A percentile compares a stretch with the other conserved stretches of the same genome.
phyloP scores from a whole-genome alignment of 495 filamentous ascomycete genomes.

The Aspergillus panamensis region DNA sequence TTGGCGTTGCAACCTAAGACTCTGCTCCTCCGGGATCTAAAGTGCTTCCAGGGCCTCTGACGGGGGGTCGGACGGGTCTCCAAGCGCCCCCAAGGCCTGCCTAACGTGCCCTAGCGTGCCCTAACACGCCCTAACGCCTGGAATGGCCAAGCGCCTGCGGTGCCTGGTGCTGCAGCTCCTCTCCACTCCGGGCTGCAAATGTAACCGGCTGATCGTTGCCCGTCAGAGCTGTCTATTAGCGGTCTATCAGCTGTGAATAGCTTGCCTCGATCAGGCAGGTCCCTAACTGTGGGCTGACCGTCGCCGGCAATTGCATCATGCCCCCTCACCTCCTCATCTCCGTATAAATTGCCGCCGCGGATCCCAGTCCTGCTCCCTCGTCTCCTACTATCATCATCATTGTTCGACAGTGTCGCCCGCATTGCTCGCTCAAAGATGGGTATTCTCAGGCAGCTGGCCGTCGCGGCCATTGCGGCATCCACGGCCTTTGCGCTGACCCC shows the following conservation, averaged over 20 bases:
- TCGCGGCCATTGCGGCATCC: conserved; percentile 17
- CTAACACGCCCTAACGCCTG: neutral
- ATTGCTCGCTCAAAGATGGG: conserved; percentile 12
- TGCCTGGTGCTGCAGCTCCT: neutral
- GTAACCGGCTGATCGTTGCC: neutral
- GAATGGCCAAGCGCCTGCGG: neutral
- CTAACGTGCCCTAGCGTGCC: neutral
- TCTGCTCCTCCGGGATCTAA: too few species aligned
- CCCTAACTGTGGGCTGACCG: neutral
- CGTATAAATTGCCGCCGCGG: neutral
- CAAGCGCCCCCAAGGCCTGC: neutral
- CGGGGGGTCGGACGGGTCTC: too few species aligned
- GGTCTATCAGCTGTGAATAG: neutral
- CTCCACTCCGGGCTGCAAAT: neutral
- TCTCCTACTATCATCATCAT: too few species aligned
- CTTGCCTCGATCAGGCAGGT: conserved; percentile 1
- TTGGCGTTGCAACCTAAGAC: too few species aligned
- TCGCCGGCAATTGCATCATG: neutral
- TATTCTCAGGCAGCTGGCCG: conserved; percentile 18
- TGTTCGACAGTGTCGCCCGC: neutral
- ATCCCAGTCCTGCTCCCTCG: neutral
- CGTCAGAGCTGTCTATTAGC: neutral
- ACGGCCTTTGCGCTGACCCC: conserved; percentile 20
- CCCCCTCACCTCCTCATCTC: neutral
- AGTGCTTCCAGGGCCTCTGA: too few species aligned